These are phyloP conservation scores for Solanum piurae DNA, from an alignment of 257 asterid species.

Conservation along the genomic window DNA sequence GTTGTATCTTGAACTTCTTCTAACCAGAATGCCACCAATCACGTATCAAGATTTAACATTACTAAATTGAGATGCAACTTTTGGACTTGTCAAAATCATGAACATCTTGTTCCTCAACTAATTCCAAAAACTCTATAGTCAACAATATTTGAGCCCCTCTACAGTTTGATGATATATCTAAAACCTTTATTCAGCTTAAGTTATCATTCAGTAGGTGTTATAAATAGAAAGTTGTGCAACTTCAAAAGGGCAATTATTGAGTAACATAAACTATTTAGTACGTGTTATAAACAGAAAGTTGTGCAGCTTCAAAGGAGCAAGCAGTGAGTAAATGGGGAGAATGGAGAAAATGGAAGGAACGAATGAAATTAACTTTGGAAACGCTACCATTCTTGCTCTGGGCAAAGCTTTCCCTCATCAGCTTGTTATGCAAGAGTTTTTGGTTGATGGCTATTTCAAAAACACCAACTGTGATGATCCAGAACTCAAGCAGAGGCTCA, in stretches of 20 bases:
- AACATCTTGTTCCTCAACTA: constrained; percentile 31
- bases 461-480: constrained; percentile 76
- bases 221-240: constrained; percentile 2
- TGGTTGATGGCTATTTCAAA: constrained; percentile 84
- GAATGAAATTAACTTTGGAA: constrained; percentile 12
- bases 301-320: background rate
- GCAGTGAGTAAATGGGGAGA: constrained; percentile 18
- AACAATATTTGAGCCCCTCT: background rate
- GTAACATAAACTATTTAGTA: background rate
- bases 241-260: background rate
- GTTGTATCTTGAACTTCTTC: background rate
- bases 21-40: background rate
- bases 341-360: constrained; percentile 14
- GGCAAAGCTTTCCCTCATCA: constrained; percentile 98
- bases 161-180: background rate
- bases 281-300: background rate
- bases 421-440: constrained; percentile 80
- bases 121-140: background rate
- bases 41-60: background rate
- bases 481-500: constrained; percentile 72
- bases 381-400: constrained; percentile 63
- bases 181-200: background rate
- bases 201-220: constrained; percentile 1
- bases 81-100: constrained; percentile 15
- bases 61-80: background rate